Base-by-base conservation (phyloP, 768 basidiomycete species). In the Trichaptum fuscoviolaceum region DNA sequence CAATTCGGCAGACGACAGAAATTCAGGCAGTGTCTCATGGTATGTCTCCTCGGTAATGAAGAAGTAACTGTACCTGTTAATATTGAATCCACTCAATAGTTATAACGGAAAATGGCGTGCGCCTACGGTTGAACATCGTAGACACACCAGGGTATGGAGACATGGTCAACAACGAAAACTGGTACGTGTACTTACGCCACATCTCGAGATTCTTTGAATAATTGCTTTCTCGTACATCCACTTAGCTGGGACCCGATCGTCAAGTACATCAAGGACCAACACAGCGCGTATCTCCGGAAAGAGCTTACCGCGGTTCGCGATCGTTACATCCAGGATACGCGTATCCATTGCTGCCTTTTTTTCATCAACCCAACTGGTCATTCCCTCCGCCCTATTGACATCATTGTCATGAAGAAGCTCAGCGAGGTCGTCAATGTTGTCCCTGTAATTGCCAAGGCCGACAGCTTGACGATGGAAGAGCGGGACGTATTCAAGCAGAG, bases 281-380 rank as follows among this genome's bases (percentile, higher is more conserved):
- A 99, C 83, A 95, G 93, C 75, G 94, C 95, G 42, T 99, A 97
- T 80, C 87, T 99, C 64, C 93, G 97, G 79, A 99, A 99, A 81
- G 96, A 99, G 82, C 84, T 99, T 70, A 99, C 97, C 2, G 96
- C 97, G 1, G 95, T 95, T 91, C 92, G 97, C 69, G 96, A 99
- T 84, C 92, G 95, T 65, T 93, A 95, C 81, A 99, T 99, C 73
- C 92, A 92, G 75, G 96, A 99, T 81, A 99, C 97, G 18, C 91
- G 96, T 68, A 97, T 99, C 69, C 96, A 99, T 84, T 98, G 96
- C 83, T 93, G 91, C 77, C 77, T 99, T 64, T 99, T 94, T 86
- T 99, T 99, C 81, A 95, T 99, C 83, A 96, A 91, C 78, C 97
- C 96, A 24, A 97, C 96, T n/a, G 96, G 96, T 24, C 96, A 99